Evolutionary conservation across 441 rosid species (phyloP), one percentile per base, ranked within the genome.

Genomic region (Biscutella laevigata): DNA sequence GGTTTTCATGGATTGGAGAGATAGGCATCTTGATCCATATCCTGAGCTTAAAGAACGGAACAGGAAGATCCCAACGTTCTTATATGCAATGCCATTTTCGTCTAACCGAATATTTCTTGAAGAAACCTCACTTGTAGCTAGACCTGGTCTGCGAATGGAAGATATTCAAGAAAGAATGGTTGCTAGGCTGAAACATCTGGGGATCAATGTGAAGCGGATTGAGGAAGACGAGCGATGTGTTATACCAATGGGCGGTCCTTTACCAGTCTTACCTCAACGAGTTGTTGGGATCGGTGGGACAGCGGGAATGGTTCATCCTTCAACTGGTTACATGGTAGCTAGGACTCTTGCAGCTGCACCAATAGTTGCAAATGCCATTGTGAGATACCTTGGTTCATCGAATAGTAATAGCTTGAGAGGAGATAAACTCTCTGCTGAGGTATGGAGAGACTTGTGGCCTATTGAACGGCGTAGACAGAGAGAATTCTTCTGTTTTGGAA

Each of bases 1-100:
- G 95, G 66, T 90, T 61, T 90, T 90, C 39, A 90, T 90, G 95
- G 98, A 90, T 30, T 90, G 98, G 98, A 81, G 98, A 72, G 95
- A 90, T 68, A 87, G 66, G 0, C 98, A 90, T 74, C 71, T 90
- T 8, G 65, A 67, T 26, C 47, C 62, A 10, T 57, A 71, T 46
- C 40, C 34, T 6, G 80, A 69, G 58, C 70, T 87, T 16, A 81
- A 72, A 55, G 76, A 64, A 42, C 69, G 82, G 61, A 90, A 90
- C 69, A 58, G 77, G 37, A 77, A 56, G 70, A 81, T 80, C 62
- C 98, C 98, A 0, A 84, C 98, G 16, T 90, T 90, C 66, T 74
- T 90, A 21, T 90, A 87, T 22, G 95, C 98, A 0, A 90, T 87
- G 98, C 95, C 98, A 8, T 90, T 87, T 69, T 90, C 98, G 0